Base-by-base conservation (phyloP, 2,329 filamentous ascomycete genomes). In the Onygenales sp. region DNA sequence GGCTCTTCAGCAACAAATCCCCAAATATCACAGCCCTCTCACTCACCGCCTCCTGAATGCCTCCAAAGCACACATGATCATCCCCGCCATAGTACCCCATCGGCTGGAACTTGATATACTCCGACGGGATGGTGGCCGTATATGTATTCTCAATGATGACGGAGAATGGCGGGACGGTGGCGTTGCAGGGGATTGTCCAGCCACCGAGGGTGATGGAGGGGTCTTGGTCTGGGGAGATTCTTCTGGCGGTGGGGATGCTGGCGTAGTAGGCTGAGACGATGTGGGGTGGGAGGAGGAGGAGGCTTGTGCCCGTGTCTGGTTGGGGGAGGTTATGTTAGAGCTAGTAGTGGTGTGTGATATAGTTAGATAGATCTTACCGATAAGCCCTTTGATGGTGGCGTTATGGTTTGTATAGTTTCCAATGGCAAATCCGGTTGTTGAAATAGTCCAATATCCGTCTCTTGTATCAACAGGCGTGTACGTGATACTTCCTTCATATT, bases 381-480 rank as follows among this genome's bases (percentile, higher is more conserved):
- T 45, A 46, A 54, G 13, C 14, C 27, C 51, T 5, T n/a, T 49
- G 31, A 55, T 45, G 4, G 33, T 11, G 36, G 63, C 7, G 56
- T 60, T 62, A 32, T 41, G 27, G 1, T 63, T 36, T 39, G 32
- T 43, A 13, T 32, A 46, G 43, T 64, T 66, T 10, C 75, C 78
- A 54, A 88, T 73, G 13, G 72, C 70, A 62, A 83, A 87, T 36
- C 72, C 72, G 27, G 74, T 73, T 6, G 79, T 81, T 11, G 74
- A 63, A 62, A 87, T 81, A 63, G 84, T 74, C 86, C 86, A 90
- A 73, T 84, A 88, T 7, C 85, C 86, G 36, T 74, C 70, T 7
- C 74, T 75, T 14, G 74, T 76, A 63, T 87, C 79, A 57, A 89
- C 75, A 9, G 77, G 72, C 14, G 82, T 75, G 65, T 83, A 88